These are phyloP conservation scores for Lentinula raphanica DNA, from an alignment of 768 basidiomycete species.

Conservation along the genomic window DNA sequence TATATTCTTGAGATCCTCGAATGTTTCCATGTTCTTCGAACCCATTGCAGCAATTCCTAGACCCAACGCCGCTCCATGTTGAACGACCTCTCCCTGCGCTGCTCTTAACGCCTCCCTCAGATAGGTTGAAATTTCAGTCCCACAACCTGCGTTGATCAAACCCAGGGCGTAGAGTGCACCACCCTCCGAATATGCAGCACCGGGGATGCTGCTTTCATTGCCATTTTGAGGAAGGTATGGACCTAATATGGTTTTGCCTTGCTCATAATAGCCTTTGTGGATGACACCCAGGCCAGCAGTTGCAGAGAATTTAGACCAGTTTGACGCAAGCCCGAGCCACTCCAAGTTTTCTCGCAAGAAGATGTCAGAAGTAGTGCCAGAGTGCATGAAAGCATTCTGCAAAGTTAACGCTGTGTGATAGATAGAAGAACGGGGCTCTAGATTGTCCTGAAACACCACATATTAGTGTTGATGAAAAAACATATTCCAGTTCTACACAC, in stretches of 20 bases:
- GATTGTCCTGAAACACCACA: conserved; percentile 55
- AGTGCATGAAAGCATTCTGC: conserved; percentile 96
- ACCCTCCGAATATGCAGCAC: conserved; percentile 88
- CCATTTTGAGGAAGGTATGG: conserved; percentile 86
- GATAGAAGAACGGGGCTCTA: conserved; percentile 93
- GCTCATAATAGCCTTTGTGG: conserved; percentile 93
- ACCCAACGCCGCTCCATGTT: conserved; percentile 95
- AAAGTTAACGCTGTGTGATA: conserved; percentile 96
- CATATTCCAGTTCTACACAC: conserved; percentile 32
- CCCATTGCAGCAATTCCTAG: conserved; percentile 97
- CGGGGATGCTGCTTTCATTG: conserved; percentile 70
- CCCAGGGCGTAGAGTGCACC: conserved; percentile 95
- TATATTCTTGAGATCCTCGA: conserved; percentile 84
- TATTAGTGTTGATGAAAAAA: neutral
- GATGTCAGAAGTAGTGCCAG: conserved; percentile 93
- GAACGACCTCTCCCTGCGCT: conserved; percentile 80
- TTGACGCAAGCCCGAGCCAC: conserved; percentile 91
- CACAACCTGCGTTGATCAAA: conserved; percentile 89
- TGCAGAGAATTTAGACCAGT: conserved; percentile 98
- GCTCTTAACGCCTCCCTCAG: conserved; percentile 75
- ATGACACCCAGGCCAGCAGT: conserved; percentile 97
- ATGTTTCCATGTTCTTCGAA: conserved; percentile 80
- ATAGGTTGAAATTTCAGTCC: conserved; percentile 70
- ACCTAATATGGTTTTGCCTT: conserved; percentile 86
- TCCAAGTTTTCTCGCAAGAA: conserved; percentile 96